These are phyloP conservation scores for Mycosphaerella sp. DNA, from an alignment of 2,329 filamentous ascomycete genomes.

Conservation along the genomic window DNA sequence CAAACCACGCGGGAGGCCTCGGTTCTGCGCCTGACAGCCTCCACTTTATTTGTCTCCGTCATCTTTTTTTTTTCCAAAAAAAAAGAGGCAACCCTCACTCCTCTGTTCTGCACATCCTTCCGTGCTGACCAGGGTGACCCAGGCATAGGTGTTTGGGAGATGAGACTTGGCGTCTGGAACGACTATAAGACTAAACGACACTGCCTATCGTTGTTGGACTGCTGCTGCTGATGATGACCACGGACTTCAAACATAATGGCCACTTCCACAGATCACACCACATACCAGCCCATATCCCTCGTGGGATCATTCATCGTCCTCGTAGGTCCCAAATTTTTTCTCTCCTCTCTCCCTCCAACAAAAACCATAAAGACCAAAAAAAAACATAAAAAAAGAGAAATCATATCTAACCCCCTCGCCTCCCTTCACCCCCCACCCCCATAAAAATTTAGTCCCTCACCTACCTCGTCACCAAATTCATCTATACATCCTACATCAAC, in stretches of 20 bases:
- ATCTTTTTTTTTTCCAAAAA: background rate
- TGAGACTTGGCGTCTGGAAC: background rate
- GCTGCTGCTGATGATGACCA: background rate
- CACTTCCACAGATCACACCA: too few species aligned
- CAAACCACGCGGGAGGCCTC: background rate
- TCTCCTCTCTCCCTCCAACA: too few species aligned
- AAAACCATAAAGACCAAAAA: too few species aligned
- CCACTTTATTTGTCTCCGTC: background rate
- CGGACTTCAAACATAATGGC: background rate
- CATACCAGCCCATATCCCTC: constrained; percentile 7
- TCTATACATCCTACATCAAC: constrained; percentile 38
- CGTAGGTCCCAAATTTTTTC: constrained; percentile 2
- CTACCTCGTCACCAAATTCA: constrained; percentile 17
- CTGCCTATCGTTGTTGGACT: background rate
- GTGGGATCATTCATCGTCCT: constrained; percentile 13
- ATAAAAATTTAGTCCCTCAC: background rate
- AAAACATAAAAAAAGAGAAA: too few species aligned
- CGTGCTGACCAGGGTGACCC: background rate
- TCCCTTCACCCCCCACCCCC: too few species aligned
- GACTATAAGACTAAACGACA: background rate
- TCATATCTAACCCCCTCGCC: too few species aligned
- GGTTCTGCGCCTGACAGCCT: background rate
- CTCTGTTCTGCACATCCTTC: background rate
- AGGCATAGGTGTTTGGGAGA: background rate
- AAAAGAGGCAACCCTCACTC: too few species aligned